Evolutionary conservation across 257 asterid species (phyloP).

Genomic region (Primulina eburnea): DNA sequence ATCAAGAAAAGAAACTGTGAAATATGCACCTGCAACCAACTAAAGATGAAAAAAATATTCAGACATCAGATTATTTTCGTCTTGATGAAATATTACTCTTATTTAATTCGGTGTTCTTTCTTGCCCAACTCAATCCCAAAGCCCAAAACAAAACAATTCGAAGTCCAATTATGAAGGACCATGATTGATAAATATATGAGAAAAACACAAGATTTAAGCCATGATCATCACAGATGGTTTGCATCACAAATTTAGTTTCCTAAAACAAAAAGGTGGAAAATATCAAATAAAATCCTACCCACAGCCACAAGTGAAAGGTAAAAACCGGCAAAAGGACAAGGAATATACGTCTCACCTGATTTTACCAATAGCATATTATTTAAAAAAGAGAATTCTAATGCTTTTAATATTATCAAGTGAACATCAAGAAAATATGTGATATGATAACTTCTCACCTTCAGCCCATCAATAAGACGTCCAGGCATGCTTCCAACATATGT

Average conservation of each 20-base stretch:
- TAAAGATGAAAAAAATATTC: background rate
- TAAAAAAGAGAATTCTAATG: conserved; percentile 2
- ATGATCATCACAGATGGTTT: background rate
- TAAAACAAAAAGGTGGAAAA: conserved; percentile 9
- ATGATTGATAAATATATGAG: too few relatives aligned
- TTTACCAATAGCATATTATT: conserved; percentile 14
- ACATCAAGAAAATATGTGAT: conserved; percentile 19
- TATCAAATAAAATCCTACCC: conserved; percentile 21
- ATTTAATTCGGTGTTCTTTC: background rate
- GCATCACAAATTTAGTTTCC: background rate
- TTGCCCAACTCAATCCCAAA: background rate
- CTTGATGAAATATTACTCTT: background rate
- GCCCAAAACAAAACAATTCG: background rate
- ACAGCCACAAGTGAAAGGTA: conserved; percentile 15
- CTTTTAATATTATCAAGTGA: conserved; percentile 17
- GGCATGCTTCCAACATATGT: conserved; percentile 99
- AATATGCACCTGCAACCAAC: background rate
- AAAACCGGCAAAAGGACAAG: conserved; percentile 1
- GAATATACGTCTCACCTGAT: conserved; percentile 16
- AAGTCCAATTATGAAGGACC: background rate
- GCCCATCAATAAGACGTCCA: conserved; percentile 97
- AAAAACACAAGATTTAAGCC: conserved; percentile 1
- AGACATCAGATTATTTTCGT: conserved; percentile 2
- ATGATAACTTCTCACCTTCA: conserved; percentile 59
- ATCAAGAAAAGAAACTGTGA: background rate